Percentiles rank a stretch among this genome's conserved stretches.
Conservation (phyloP, 352 stramenopile genomes). For the Sclerospora graminicola region DNA sequence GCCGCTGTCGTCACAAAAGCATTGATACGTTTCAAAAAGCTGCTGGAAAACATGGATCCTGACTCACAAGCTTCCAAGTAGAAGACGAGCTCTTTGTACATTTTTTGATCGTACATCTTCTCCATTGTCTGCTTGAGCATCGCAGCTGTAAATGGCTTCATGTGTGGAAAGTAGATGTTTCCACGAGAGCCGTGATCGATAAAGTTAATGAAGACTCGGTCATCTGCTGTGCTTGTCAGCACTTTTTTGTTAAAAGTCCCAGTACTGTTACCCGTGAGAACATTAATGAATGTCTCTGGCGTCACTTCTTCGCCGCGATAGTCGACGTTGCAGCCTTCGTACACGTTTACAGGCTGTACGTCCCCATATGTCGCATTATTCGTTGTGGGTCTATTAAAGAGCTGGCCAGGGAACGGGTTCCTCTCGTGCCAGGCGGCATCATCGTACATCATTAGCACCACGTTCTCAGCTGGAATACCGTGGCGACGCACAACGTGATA, state of each 20-base stretch:
- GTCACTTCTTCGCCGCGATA: constrained; percentile 74
- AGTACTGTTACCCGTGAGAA: constrained; percentile 72
- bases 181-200: constrained; percentile 85
- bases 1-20: constrained; percentile 86
- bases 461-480: constrained; percentile 80
- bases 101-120: constrained; percentile 74
- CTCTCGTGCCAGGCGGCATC: constrained; percentile 69
- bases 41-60: constrained; percentile 83
- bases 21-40: constrained; percentile 72
- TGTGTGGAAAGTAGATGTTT: constrained; percentile 75
- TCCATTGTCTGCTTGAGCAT: constrained; percentile 58
- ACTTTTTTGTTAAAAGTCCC: constrained; percentile 60
- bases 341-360: constrained; percentile 67
- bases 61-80: constrained; percentile 90
- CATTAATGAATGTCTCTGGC: constrained; percentile 79
- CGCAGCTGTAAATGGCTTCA: constrained; percentile 57
- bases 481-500: constrained; percentile 86
- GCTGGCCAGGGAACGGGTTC: constrained; percentile 82
- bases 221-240: constrained; percentile 67
- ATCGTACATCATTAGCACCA: constrained; percentile 91
- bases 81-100: constrained; percentile 87
- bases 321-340: constrained; percentile 73
- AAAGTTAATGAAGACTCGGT: constrained; percentile 91
- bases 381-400: constrained; percentile 79
- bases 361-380: constrained; percentile 20